Conservation (phyloP, 192 early-diverging fungal species). For the Phlyctochytrium arcticum region DNA sequence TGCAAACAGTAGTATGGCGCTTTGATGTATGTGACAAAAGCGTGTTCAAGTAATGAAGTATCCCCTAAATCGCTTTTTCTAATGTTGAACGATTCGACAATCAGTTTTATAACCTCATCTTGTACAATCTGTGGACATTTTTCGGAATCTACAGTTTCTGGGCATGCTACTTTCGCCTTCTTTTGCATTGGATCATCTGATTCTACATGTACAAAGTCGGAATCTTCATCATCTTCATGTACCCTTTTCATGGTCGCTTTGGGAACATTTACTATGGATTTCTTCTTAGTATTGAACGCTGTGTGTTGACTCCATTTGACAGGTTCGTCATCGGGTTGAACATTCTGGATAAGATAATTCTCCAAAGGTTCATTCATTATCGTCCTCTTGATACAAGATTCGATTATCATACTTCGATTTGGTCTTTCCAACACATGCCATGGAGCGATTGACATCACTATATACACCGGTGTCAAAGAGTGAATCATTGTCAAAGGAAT, state of each 20-base stretch:
- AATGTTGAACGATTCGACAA: no score
- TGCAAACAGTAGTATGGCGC: no score
- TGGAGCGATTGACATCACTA: neutral
- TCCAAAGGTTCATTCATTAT: neutral
- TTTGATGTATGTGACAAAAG: no score
- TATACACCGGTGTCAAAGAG: neutral
- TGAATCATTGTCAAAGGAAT: neutral
- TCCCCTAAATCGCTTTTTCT: no score
- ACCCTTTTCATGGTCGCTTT: neutral
- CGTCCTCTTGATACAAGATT: neutral
- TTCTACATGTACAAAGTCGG: neutral
- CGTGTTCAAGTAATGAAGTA: no score
- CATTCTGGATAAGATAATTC: neutral
- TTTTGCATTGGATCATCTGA: neutral
- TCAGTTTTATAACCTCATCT: no score
- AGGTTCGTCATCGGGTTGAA: neutral
- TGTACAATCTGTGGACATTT: no score
- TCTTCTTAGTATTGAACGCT: neutral
- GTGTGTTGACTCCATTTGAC: neutral
- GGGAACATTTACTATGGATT: no score
- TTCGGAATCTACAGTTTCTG: no score
- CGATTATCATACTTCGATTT: neutral
- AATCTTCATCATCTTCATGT: neutral
- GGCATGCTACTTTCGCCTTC: no score
- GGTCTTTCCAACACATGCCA: neutral